Conservation (phyloP, 768 basidiomycete genomes). For the Rhodocollybia butyracea region DNA sequence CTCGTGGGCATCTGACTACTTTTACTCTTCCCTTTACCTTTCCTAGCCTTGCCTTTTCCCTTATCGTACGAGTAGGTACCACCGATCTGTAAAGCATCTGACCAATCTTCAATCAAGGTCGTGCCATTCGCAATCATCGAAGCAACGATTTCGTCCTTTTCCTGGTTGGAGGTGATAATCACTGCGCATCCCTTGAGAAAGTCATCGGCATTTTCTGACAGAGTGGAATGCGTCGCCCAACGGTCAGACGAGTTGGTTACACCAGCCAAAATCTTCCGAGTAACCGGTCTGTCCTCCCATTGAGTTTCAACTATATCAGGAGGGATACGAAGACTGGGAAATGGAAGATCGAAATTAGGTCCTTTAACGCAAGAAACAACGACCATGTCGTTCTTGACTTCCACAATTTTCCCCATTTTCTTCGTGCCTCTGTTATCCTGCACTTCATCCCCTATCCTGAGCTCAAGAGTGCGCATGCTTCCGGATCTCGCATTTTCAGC, state of each 20-base stretch:
- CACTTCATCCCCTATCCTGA: slow-evolving; percentile 5
- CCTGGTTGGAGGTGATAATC: background rate
- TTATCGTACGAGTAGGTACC: background rate
- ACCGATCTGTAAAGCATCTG: background rate
- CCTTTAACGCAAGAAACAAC: background rate
- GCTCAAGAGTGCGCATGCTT: background rate
- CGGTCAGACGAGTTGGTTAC: background rate
- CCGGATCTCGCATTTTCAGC: background rate
- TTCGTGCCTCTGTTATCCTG: background rate
- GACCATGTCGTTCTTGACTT: background rate
- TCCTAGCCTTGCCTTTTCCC: background rate
- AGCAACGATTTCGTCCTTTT: background rate
- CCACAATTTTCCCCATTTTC: background rate
- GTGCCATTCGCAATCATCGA: slow-evolving; percentile 1
- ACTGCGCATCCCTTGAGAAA: slow-evolving; percentile 1
- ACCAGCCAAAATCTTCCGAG: background rate
- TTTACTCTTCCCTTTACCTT: background rate
- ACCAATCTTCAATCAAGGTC: slow-evolving; percentile 5
- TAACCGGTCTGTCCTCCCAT: background rate
- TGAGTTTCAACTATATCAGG: background rate
- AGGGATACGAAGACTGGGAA: background rate
- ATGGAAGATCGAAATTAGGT: background rate
- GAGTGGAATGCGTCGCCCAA: background rate
- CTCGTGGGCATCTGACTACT: slow-evolving; percentile 17
- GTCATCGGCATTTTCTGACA: background rate